Conservation (phyloP, 768 basidiomycete species). For the Lactifluus pinguis region DNA sequence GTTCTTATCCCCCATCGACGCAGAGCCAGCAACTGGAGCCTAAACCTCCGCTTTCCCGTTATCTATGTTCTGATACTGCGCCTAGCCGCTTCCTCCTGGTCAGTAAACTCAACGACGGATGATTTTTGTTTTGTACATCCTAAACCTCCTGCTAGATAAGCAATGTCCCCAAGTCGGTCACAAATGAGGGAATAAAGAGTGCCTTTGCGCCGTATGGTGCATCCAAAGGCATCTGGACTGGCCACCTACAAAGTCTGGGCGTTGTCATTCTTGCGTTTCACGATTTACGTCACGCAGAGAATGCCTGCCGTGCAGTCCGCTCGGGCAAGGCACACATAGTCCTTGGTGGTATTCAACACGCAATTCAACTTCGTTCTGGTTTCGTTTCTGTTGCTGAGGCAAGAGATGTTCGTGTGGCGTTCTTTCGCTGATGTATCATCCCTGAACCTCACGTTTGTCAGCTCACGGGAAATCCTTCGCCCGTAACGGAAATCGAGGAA, state of each 20-base stretch:
- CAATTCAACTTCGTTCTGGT: constrained; percentile 14
- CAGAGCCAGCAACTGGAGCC: neutral
- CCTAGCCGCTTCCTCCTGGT: constrained; percentile 27
- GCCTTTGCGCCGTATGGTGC: constrained; percentile 13
- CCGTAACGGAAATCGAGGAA: constrained; percentile 19
- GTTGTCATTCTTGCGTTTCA: constrained; percentile 19
- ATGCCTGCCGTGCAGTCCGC: constrained; percentile 13
- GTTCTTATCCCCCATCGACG: neutral
- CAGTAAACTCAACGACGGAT: neutral
- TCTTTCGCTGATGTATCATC: neutral
- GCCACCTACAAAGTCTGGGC: constrained; percentile 13
- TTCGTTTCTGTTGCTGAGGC: constrained; percentile 17
- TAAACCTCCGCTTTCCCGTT: neutral
- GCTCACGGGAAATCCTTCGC: constrained; percentile 15
- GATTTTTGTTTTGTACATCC: neutral
- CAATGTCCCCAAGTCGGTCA: neutral
- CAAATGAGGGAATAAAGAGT: constrained; percentile 14
- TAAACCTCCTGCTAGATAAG: constrained; percentile 17
- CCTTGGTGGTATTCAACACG: constrained; percentile 1
- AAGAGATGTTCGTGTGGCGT: constrained; percentile 15
- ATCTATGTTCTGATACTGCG: neutral
- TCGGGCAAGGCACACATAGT: constrained; percentile 10
- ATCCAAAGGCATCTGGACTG: constrained; percentile 19
- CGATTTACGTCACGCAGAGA: constrained; percentile 16
- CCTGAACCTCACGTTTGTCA: neutral